A percentile compares a stretch with the other conserved stretches of the same genome.
Evolutionary conservation across 495 filamentous ascomycete genomes (phyloP).

Genomic region (Xylaria intraflava): DNA sequence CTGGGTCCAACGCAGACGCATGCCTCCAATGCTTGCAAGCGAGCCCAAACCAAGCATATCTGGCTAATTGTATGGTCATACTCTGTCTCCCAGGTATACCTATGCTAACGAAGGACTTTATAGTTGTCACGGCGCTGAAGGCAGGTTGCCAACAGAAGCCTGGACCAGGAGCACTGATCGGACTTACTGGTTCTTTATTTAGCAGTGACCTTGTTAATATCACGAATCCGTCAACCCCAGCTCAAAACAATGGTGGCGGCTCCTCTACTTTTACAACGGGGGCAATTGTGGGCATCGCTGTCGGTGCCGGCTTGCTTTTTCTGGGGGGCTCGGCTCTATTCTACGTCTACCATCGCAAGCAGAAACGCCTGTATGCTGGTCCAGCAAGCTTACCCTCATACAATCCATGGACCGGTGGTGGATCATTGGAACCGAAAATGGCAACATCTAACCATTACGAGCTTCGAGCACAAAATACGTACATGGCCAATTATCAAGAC

Average conservation of each 20-base stretch:
- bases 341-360: constrained; percentile 35
- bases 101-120: background rate
- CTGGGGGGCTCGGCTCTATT: constrained; percentile 33
- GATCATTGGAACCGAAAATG: constrained; percentile 10
- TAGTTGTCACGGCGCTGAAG: constrained; percentile 33
- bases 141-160: constrained; percentile 39
- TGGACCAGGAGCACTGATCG: constrained; percentile 23
- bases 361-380: constrained; percentile 21
- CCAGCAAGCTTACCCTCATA: background rate
- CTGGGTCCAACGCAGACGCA: constrained; percentile 9
- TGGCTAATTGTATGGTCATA: constrained; percentile 27
- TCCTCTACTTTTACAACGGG: constrained; percentile 31
- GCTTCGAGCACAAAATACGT: constrained; percentile 18
- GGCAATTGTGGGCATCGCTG: constrained; percentile 40
- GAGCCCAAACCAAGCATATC: constrained; percentile 19
- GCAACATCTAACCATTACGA: constrained; percentile 13
- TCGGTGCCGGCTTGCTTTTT: constrained; percentile 33
- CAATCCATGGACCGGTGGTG: background rate
- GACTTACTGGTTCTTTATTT: constrained; percentile 31
- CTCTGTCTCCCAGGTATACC: background rate
- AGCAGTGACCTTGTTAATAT: constrained; percentile 27
- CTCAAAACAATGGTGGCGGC: background rate
- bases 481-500: constrained; percentile 27
- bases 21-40: constrained; percentile 26
- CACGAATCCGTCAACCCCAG: constrained; percentile 16